A percentile compares a stretch with the other conserved stretches of the same genome.
These are phyloP conservation scores for Bacterosira constricta DNA, from an alignment of 108 stramenopile species.

Conservation along the genomic window DNA sequence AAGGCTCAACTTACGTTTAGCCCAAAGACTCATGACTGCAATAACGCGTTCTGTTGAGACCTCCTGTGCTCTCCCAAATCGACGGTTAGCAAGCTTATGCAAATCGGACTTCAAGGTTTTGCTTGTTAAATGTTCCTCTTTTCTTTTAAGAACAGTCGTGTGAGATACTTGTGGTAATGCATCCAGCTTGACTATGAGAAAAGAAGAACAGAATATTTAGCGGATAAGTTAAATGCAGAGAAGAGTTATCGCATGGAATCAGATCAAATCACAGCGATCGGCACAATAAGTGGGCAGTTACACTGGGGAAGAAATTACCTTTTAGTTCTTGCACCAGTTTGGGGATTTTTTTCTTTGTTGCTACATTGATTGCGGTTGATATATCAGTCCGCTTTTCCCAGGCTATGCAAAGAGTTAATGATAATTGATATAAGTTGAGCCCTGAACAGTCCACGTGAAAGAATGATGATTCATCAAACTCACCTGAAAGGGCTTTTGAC, in stretches of 20 bases:
- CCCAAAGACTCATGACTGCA: constrained; percentile 77
- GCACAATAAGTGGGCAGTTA: too few relatives aligned
- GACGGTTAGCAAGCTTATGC: constrained; percentile 68
- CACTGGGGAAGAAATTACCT: too few relatives aligned
- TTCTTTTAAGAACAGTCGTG: constrained; percentile 82
- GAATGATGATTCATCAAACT: constrained; percentile 6
- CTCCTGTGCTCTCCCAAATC: constrained; percentile 72
- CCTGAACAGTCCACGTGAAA: neutral
- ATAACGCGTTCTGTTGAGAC: constrained; percentile 71
- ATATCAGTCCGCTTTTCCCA: constrained; percentile 89
- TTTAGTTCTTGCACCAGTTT: constrained; percentile 73
- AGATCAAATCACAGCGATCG: too few relatives aligned
- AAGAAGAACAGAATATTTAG: too few relatives aligned
- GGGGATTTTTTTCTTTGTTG: constrained; percentile 73
- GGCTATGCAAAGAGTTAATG: constrained; percentile 22
- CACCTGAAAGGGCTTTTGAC: constrained; percentile 66
- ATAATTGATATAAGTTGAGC: neutral
- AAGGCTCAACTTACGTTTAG: constrained; percentile 55
- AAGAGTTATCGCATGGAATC: too few relatives aligned
- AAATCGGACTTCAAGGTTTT: constrained; percentile 78
- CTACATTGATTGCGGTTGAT: constrained; percentile 85
- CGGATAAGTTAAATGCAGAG: too few relatives aligned
- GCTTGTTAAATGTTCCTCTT: constrained; percentile 81
- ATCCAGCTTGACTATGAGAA: constrained; percentile 77
- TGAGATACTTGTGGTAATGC: constrained; percentile 72